Conservation (phyloP, 2,329 filamentous ascomycete species). For the Phoma sp. region DNA sequence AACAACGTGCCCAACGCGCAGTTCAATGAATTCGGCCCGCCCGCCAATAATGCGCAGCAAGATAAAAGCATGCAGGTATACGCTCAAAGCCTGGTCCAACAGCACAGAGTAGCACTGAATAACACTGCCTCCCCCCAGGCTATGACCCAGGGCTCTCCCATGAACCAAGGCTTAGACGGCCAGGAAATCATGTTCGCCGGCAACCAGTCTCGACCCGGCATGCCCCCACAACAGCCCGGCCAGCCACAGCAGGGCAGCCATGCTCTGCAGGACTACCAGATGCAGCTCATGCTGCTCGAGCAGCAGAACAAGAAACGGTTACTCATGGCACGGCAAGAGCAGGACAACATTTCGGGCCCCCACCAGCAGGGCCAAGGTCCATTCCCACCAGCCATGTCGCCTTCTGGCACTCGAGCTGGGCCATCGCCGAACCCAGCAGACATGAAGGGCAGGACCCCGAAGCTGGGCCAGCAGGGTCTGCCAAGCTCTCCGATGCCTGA, state of each 20-base stretch:
- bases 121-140: slow-evolving; percentile 80
- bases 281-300: slow-evolving; percentile 86
- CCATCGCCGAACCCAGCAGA: slow-evolving; percentile 79
- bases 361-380: slow-evolving; percentile 54
- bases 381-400: slow-evolving; percentile 72
- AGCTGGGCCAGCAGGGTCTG: slow-evolving; percentile 71
- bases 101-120: slow-evolving; percentile 80
- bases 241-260: slow-evolving; percentile 70
- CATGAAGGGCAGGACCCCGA: slow-evolving; percentile 78
- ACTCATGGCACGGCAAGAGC: slow-evolving; percentile 81
- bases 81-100: slow-evolving; percentile 80
- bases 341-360: slow-evolving; percentile 68
- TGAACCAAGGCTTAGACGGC: slow-evolving; percentile 66
- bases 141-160: slow-evolving; percentile 80
- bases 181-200: slow-evolving; percentile 43
- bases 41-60: slow-evolving; percentile 67
- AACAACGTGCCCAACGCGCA: slow-evolving; percentile 75
- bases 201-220: slow-evolving; percentile 48
- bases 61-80: slow-evolving; percentile 84
- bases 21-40: slow-evolving; percentile 68
- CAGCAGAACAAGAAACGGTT: slow-evolving; percentile 87
- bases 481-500: slow-evolving; percentile 73
- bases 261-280: slow-evolving; percentile 84
- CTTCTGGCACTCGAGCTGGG: slow-evolving; percentile 69
- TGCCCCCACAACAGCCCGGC: slow-evolving; percentile 65